Percentiles rank a stretch among this genome's conserved stretches.
Evolutionary conservation across 345 rosid genomes (phyloP).

Genomic region (Eucalyptus sp.): DNA sequence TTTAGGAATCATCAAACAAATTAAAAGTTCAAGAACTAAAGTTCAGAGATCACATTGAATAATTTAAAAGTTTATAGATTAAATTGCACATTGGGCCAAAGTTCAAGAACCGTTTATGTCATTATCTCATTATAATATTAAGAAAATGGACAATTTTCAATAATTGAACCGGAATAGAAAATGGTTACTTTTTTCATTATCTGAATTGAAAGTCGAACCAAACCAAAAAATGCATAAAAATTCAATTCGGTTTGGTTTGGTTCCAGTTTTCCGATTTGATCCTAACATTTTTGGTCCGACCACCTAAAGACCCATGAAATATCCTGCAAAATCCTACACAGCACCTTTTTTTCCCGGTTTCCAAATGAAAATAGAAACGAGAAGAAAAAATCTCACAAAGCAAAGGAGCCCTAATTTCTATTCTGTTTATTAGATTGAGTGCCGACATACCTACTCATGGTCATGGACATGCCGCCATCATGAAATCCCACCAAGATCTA

Average conservation of each 20-base stretch:
- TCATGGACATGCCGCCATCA: neutral
- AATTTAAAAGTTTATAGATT: no score
- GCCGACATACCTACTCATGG: neutral
- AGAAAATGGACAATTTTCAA: no score
- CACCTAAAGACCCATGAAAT: neutral
- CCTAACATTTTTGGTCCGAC: neutral
- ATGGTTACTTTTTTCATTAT: neutral
- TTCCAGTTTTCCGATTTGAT: neutral
- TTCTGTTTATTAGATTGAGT: neutral
- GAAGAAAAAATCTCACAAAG: neutral
- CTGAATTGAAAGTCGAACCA: neutral
- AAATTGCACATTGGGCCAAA: no score
- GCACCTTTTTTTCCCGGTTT: neutral
- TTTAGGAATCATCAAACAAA: no score
- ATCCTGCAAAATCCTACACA: neutral
- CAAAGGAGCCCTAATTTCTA: neutral
- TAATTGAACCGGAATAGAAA: accelerated
- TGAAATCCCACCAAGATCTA: neutral
- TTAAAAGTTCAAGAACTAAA: no score
- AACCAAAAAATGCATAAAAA: no score
- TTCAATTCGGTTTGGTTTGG: accelerated
- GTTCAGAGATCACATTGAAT: no score
- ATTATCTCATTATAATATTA: no score
- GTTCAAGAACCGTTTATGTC: no score
- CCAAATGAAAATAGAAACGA: neutral